Evolutionary conservation across 768 basidiomycete species (phyloP).

Genomic region (Coprinopsis sp.): DNA sequence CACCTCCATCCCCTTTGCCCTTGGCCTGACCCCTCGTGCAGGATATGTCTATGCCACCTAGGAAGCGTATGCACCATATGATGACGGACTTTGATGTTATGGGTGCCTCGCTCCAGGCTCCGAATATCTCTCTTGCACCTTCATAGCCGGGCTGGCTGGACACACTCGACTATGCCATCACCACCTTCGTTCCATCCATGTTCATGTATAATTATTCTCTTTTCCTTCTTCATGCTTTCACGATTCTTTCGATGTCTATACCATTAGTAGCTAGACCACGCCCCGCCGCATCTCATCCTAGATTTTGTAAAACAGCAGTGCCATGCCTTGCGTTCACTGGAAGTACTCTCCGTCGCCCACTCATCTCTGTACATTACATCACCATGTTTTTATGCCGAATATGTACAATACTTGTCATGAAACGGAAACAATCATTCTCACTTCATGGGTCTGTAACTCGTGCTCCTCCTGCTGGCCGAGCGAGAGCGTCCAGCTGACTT

Average conservation of each 20-base stretch:
- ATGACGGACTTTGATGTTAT: slow-evolving; percentile 54
- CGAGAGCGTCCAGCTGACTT: no score
- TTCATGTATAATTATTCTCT: slow-evolving; percentile 2
- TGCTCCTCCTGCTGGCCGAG: no score
- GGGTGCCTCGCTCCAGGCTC: slow-evolving; percentile 49
- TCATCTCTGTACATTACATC: background rate
- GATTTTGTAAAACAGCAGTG: slow-evolving; percentile 3
- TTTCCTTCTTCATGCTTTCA: slow-evolving; percentile 8
- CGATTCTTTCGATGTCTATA: slow-evolving; percentile 1
- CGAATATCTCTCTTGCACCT: slow-evolving; percentile 51
- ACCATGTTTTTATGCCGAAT: no score
- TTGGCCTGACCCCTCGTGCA: slow-evolving; percentile 24
- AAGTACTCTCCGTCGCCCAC: background rate
- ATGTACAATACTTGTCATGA: no score
- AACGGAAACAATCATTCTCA: no score
- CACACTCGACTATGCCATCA: slow-evolving; percentile 11
- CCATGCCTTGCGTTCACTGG: background rate
- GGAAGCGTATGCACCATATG: slow-evolving; percentile 66
- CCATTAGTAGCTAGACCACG: background rate
- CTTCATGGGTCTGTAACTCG: no score
- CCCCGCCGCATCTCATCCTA: background rate
- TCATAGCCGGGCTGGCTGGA: slow-evolving; percentile 28
- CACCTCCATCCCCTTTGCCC: slow-evolving; percentile 15
- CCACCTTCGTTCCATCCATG: slow-evolving; percentile 14
- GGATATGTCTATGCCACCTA: slow-evolving; percentile 52